A percentile compares a stretch with the other conserved stretches of the same genome.
Conservation (phyloP, 2,329 filamentous ascomycete genomes). For the Fusarium dimerum region DNA sequence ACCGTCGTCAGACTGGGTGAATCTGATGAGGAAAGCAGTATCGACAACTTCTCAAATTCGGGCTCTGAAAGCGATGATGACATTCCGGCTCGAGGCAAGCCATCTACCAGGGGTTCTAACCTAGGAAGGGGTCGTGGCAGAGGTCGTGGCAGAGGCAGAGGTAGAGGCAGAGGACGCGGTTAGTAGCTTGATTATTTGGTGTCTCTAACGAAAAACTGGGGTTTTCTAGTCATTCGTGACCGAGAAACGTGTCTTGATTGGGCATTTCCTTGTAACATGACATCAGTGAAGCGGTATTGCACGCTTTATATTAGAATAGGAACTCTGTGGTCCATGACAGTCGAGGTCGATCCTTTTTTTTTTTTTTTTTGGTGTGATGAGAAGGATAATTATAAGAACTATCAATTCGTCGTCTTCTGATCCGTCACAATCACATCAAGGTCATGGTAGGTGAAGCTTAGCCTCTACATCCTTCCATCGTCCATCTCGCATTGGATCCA, state of each 20-base stretch:
- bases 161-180: conserved; percentile 7
- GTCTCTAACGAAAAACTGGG: background rate
- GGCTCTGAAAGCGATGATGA: conserved; percentile 23
- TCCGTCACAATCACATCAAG: background rate
- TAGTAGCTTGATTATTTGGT: background rate
- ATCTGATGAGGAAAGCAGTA: conserved; percentile 18
- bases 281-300: background rate
- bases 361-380: too few relatives aligned
- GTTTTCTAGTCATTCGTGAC: background rate
- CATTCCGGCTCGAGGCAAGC: conserved; percentile 23
- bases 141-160: conserved; percentile 24
- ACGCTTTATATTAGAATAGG: background rate
- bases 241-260: background rate
- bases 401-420: too few relatives aligned
- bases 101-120: conserved; percentile 8
- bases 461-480: conserved; percentile 73
- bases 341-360: too few relatives aligned
- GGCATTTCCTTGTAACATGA: background rate
- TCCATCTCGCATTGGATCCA: conserved; percentile 74
- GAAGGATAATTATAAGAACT: too few relatives aligned
- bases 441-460: conserved; percentile 29
- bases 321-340: background rate
- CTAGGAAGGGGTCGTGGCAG: conserved; percentile 27
- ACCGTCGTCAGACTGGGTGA: conserved; percentile 29
- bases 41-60: conserved; percentile 7